phyloP scores from a whole-genome alignment of 768 basidiomycete genomes.

The Goffeauzyma gilvescens region DNA sequence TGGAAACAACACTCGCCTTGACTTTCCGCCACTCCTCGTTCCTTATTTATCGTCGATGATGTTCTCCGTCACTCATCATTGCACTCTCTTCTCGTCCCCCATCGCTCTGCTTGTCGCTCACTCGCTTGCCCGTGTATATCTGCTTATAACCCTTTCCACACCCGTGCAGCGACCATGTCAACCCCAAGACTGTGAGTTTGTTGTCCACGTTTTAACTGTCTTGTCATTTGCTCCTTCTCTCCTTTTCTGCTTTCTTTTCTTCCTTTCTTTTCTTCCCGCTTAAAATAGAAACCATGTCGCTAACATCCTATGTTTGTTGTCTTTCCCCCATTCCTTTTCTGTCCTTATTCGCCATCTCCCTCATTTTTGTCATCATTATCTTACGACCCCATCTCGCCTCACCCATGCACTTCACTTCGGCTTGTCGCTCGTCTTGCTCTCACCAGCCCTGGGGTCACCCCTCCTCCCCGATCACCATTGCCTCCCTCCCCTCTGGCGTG shows the following conservation, averaged over 20 bases:
- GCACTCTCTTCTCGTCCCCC: too few species aligned
- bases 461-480: conserved; percentile 80
- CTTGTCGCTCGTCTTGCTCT: neutral
- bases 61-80: too few species aligned
- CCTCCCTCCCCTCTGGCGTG: conserved; percentile 56
- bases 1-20: too few species aligned
- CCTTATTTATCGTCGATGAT: too few species aligned
- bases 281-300: too few species aligned
- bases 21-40: too few species aligned
- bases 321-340: neutral
- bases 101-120: too few species aligned
- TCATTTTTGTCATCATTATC: too few species aligned
- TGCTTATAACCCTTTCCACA: neutral
- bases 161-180: conserved; percentile 47
- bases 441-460: conserved; percentile 83
- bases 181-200: conserved; percentile 57
- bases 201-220: too few species aligned
- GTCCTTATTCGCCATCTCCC: too few species aligned
- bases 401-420: neutral
- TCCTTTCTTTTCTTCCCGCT: neutral
- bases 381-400: neutral
- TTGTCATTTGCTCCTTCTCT: neutral
- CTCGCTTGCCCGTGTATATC: too few species aligned
- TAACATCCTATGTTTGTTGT: too few species aligned
- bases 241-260: neutral